phyloP scores from a whole-genome alignment of 2,329 filamentous ascomycete species.

The Sclerotinia trifoliorum region DNA sequence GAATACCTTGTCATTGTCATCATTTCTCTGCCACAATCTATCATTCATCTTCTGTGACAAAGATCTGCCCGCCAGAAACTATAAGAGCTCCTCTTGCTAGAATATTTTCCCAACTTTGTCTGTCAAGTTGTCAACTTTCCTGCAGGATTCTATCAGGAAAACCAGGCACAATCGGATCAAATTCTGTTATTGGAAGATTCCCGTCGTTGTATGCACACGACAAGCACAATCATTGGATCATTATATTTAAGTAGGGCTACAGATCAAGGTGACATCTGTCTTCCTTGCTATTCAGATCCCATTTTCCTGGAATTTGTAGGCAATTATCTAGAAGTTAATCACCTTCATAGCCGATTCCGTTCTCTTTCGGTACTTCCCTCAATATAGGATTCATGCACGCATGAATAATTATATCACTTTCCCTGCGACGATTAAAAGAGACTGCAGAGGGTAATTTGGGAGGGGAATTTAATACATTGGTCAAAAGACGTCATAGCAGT shows the following conservation, averaged over 20 bases:
- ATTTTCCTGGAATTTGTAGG: conserved; percentile 2
- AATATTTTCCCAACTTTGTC: background rate
- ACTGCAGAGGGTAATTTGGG: background rate
- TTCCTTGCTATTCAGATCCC: conserved; percentile 9
- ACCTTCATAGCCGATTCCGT: conserved; percentile 1
- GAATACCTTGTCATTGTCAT: background rate
- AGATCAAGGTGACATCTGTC: conserved; percentile 26
- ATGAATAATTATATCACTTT: background rate
- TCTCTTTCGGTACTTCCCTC: conserved; percentile 13
- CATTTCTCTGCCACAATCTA: conserved; percentile 3
- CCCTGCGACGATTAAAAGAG: background rate
- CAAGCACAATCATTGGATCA: conserved; percentile 32
- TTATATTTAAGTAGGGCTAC: conserved; percentile 20
- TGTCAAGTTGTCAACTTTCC: conserved; percentile 8
- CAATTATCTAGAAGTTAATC: conserved; percentile 4
- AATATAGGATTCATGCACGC: background rate
- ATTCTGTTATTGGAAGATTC: conserved; percentile 24
- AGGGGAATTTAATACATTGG: background rate
- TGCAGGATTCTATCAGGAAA: conserved; percentile 14
- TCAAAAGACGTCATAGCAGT: background rate
- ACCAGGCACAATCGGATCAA: conserved; percentile 14
- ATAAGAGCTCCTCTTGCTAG: conserved; percentile 7
- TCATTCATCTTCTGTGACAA: conserved; percentile 10
- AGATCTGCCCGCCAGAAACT: background rate
- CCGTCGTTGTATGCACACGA: conserved; percentile 30